Conservation (phyloP, 1,284 basidiomycete species). For the Hortiboletus rubellus region DNA sequence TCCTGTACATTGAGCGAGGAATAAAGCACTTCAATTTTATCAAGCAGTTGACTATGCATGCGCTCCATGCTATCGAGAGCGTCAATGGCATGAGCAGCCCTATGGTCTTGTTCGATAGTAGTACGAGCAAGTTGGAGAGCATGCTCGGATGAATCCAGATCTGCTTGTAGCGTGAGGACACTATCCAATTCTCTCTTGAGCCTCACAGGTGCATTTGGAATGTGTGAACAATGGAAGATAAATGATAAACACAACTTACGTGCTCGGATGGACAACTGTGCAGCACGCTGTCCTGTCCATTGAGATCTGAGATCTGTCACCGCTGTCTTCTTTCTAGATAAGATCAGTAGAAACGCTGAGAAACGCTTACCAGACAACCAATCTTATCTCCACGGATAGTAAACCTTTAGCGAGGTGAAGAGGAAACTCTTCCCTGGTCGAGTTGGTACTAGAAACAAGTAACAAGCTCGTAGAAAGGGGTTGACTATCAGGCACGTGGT, state of each 20-base stretch:
- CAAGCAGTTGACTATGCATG: slow-evolving; percentile 19
- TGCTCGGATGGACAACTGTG: slow-evolving; percentile 34
- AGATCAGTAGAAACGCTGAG: too few species aligned
- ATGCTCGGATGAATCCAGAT: slow-evolving; percentile 33
- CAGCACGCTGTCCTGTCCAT: slow-evolving; percentile 33
- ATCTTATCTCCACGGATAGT: too few species aligned
- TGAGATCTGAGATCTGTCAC: slow-evolving; percentile 24
- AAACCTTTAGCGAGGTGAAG: too few species aligned
- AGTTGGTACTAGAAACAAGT: too few species aligned
- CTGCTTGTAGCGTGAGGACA: slow-evolving; percentile 35
- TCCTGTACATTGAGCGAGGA: slow-evolving; percentile 38
- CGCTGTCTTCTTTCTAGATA: too few species aligned
- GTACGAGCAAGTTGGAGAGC: slow-evolving; percentile 16
- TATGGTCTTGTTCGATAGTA: slow-evolving; percentile 8
- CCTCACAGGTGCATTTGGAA: slow-evolving; percentile 35
- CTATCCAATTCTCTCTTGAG: slow-evolving; percentile 39
- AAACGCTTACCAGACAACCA: too few species aligned
- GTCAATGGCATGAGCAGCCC: not conserved
- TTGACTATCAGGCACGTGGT: too few species aligned
- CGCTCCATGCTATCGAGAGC: slow-evolving; percentile 22
- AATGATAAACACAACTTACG: slow-evolving; percentile 24
- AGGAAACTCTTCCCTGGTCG: too few species aligned
- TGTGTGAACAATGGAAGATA: not conserved
- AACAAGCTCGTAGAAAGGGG: too few species aligned
- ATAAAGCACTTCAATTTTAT: slow-evolving; percentile 34